Percentiles rank a stretch among this genome's conserved stretches.
These are phyloP conservation scores for Penicillium sp. DNA, from an alignment of 2,329 filamentous ascomycete genomes.

Conservation along the genomic window DNA sequence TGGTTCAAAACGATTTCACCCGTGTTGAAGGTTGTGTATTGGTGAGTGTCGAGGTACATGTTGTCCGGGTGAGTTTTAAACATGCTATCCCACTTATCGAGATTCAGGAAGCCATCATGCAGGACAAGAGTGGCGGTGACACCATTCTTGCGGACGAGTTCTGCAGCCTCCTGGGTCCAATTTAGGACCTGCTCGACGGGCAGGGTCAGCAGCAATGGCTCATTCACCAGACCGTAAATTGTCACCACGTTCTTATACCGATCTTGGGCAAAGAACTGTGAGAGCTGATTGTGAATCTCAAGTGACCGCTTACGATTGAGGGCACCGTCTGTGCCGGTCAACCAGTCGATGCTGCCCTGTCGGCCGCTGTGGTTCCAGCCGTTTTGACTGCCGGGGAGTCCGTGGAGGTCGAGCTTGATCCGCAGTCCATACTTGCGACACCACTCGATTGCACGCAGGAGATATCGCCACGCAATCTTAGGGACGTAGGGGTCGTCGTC, in stretches of 20 bases:
- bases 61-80: constrained; percentile 66
- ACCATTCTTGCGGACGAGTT: constrained; percentile 73
- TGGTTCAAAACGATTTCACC: constrained; percentile 81
- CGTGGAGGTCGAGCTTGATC: constrained; percentile 90
- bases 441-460: constrained; percentile 90
- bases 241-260: constrained; percentile 89
- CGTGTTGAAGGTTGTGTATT: constrained; percentile 97
- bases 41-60: constrained; percentile 91
- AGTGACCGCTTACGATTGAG: constrained; percentile 78
- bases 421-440: constrained; percentile 87
- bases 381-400: constrained; percentile 89
- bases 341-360: constrained; percentile 77
- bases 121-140: constrained; percentile 74
- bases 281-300: constrained; percentile 82
- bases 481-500: constrained; percentile 83
- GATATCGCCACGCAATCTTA: constrained; percentile 86
- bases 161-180: constrained; percentile 77
- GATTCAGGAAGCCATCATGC: constrained; percentile 91
- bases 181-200: constrained; percentile 64
- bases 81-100: constrained; percentile 85
- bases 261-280: constrained; percentile 87
- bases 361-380: constrained; percentile 96
- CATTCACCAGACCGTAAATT: constrained; percentile 93
- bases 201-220: constrained; percentile 81
- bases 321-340: constrained; percentile 83